Percentiles rank a stretch among this genome's conserved stretches.
Conservation (phyloP, 495 filamentous ascomycete genomes). For the Aspergillus carlsbadensis region DNA sequence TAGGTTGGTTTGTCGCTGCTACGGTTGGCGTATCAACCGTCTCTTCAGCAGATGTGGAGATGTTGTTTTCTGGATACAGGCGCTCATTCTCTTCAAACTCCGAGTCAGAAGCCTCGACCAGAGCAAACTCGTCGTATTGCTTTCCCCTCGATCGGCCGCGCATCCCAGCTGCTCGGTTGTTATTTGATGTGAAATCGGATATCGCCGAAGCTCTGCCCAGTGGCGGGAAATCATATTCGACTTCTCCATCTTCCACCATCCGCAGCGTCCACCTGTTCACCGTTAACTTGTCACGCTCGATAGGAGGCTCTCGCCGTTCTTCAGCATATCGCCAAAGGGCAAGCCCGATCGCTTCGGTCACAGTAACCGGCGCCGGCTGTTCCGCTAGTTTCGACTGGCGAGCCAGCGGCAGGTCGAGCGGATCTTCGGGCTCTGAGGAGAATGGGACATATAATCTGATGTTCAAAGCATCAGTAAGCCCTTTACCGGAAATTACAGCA, state of each 20-base stretch:
- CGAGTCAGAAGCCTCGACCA: constrained; percentile 75
- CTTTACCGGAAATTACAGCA: constrained; percentile 81
- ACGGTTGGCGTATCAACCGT: constrained; percentile 34
- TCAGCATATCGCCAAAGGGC: constrained; percentile 84
- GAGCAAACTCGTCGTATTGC: constrained; percentile 89
- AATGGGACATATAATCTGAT: constrained; percentile 88
- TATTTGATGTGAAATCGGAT: constrained; percentile 84
- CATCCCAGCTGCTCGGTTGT: constrained; percentile 63
- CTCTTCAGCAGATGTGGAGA: constrained; percentile 51
- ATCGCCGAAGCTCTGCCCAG: constrained; percentile 77
- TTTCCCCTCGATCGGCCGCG: constrained; percentile 74
- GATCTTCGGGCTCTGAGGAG: constrained; percentile 64
- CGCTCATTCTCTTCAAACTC: constrained; percentile 78
- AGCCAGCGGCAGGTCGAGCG: constrained; percentile 75
- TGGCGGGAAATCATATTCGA: constrained; percentile 93
- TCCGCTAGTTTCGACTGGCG: constrained; percentile 73
- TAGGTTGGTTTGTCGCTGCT: constrained; percentile 29
- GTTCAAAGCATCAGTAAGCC: constrained; percentile 75
- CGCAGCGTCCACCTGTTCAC: constrained; percentile 90
- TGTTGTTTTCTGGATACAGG: constrained; percentile 68
- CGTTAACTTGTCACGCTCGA: constrained; percentile 68
- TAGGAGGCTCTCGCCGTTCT: constrained; percentile 70
- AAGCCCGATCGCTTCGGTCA: constrained; percentile 87
- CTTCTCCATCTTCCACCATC: constrained; percentile 95
- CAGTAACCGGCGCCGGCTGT: constrained; percentile 65